Percentiles rank a stretch among this genome's conserved stretches.
phyloP scores from a whole-genome alignment of 106 monocot species.

The Dioscorea zingiberensis region DNA sequence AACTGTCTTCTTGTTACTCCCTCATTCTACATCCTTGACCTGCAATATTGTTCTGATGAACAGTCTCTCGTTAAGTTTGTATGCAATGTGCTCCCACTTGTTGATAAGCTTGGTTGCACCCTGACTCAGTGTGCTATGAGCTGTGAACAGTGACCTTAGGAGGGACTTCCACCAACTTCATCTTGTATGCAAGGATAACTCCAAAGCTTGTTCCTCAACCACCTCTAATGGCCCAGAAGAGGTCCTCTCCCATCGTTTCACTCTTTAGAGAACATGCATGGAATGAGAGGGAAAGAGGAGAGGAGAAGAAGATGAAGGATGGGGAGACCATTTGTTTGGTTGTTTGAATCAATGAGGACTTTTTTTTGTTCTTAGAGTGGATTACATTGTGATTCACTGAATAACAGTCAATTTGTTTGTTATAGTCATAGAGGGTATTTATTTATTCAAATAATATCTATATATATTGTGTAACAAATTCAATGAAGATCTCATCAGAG shows the following conservation, averaged over 20 bases:
- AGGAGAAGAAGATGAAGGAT: too few species aligned
- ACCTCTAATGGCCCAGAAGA: slow-evolving; percentile 37
- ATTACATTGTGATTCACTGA: too few species aligned
- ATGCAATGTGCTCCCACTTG: slow-evolving; percentile 29
- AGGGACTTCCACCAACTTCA: slow-evolving; percentile 1
- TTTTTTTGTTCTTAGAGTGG: too few species aligned
- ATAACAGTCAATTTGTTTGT: too few species aligned
- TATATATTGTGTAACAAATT: too few species aligned
- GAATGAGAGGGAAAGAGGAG: background rate
- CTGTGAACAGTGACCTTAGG: background rate
- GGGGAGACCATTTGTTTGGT: too few species aligned
- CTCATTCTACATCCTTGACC: background rate
- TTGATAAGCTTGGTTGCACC: slow-evolving; percentile 22
- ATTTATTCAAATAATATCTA: too few species aligned
- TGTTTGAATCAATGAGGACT: too few species aligned
- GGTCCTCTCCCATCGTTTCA: slow-evolving; percentile 57
- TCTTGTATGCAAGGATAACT: background rate
- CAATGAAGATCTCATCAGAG: too few species aligned
- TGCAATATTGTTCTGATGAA: slow-evolving; percentile 16
- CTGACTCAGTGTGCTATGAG: slow-evolving; percentile 14
- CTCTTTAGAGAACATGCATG: slow-evolving; percentile 11
- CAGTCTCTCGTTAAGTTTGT: slow-evolving; percentile 15
- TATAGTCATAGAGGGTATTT: too few species aligned
- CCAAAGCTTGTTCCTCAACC: background rate
- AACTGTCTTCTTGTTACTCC: slow-evolving; percentile 9